Base-by-base conservation (phyloP, 495 filamentous ascomycete genomes). In the Bombardia bombarda region DNA sequence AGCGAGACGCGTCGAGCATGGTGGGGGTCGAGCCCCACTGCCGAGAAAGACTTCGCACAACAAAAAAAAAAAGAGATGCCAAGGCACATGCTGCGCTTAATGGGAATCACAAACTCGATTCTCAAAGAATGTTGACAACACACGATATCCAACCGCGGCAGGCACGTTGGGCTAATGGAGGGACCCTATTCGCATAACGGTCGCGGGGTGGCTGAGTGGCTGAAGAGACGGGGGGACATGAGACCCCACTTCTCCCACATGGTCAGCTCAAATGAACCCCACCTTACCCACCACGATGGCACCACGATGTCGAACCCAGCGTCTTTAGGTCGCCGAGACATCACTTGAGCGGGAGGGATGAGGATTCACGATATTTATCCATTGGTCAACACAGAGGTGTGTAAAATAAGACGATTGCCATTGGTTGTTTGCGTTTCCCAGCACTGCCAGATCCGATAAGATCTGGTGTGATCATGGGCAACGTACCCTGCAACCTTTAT, bases 131-230 rank as follows among this genome's bases (percentile, higher is more conserved):
- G 10, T 23, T 24, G 7, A 16, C 8, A 17, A 33, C 26, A 26
- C 17, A 43, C 40, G 38, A 33, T 30, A 40, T 26, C 41, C 43
- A 45, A 46, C 40, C 38, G 42, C 38, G 14, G 6, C 13, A 35
- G 17, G 34, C 49, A 51, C 49, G 49, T 51, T 51, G 43, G 19
- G 8, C 37, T 10, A 41, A 46, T 20, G 38, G 23, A 26, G 32
- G 2, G 24, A 38, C 32, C 49, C 43, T 22, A 51, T 51, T 51
- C 38, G 48, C 35, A 38, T 21, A 2, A 20, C 41, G 39, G 26
- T 17, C 14, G 22, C 12, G 16, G 14, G 22, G 31, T 37, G 13
- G 9, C 26, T 7, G 26, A n/a, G n/a, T n/a, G n/a, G n/a, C n/a
- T n/a, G n/a, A n/a, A n/a, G n/a, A n/a, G n/a, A n/a, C n/a, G n/a